Percentiles rank a stretch among this genome's conserved stretches.
phyloP scores from a whole-genome alignment of 768 basidiomycete genomes.

The Serpula lacrymans region DNA sequence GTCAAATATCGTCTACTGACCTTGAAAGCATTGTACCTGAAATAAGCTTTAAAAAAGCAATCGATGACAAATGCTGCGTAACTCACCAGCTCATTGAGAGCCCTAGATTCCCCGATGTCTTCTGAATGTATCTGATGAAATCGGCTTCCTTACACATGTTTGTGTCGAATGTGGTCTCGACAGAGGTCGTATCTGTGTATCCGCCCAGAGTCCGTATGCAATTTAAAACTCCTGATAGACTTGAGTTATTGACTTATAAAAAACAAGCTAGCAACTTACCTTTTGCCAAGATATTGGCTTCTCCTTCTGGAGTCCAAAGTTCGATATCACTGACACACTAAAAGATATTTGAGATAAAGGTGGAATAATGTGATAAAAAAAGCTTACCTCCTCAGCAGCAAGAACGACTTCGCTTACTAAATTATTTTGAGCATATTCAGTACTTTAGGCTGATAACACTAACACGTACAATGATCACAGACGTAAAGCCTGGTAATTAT shows the following conservation, averaged over 20 bases:
- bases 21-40: constrained; percentile 67
- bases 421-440: constrained; percentile 1
- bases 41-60: neutral
- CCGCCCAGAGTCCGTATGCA: constrained; percentile 65
- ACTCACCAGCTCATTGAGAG: constrained; percentile 59
- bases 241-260: neutral
- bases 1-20: constrained; percentile 22
- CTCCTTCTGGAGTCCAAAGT: constrained; percentile 52
- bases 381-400: constrained; percentile 58
- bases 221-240: constrained; percentile 47
- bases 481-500: constrained; percentile 54
- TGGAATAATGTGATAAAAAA: neutral
- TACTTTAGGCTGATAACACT: neutral
- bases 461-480: constrained; percentile 55
- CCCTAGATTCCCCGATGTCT: constrained; percentile 44
- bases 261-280: constrained; percentile 33
- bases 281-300: constrained; percentile 49
- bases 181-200: constrained; percentile 46
- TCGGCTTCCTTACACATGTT: constrained; percentile 55
- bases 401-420: constrained; percentile 56
- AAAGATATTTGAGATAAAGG: constrained; percentile 1
- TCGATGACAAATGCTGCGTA: too few relatives aligned
- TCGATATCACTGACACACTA: constrained; percentile 57
- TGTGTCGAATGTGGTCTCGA: constrained; percentile 57
- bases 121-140: constrained; percentile 43